Percentiles rank a stretch among this genome's conserved stretches.
Evolutionary conservation across 176 grass and related monocot genomes (phyloP).

Genomic region (bread wheat (Triticum aestivum)): IWGSC_CS_RefSeq_v2.1 NC_057811.1:87162963-87163462

Average conservation of each 20-base stretch:
- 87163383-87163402: not conserved
- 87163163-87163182: constrained; percentile 79
- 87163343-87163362: constrained; percentile 13
- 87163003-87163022: constrained; percentile 2
- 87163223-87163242: constrained; percentile 35
- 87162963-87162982: not conserved
- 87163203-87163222: constrained; percentile 92
- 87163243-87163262: constrained; percentile 68
- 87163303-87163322: constrained; percentile 87
- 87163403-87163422: not conserved
- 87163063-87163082: not conserved
- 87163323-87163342: constrained; percentile 95
- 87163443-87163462: constrained; percentile 96
- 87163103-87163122: not conserved
- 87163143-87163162: constrained; percentile 78
- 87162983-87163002: not conserved
- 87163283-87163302: constrained; percentile 80
- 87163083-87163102: not conserved
- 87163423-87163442: not conserved
- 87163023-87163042: not conserved
- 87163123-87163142: constrained; percentile 74
- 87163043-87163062: not conserved
- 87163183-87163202: constrained; percentile 88
- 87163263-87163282: constrained; percentile 90
- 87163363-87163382: not conserved